Base-by-base conservation (phyloP, 2,329 filamentous ascomycete species). In the Ceratocystis harringtonii region DNA sequence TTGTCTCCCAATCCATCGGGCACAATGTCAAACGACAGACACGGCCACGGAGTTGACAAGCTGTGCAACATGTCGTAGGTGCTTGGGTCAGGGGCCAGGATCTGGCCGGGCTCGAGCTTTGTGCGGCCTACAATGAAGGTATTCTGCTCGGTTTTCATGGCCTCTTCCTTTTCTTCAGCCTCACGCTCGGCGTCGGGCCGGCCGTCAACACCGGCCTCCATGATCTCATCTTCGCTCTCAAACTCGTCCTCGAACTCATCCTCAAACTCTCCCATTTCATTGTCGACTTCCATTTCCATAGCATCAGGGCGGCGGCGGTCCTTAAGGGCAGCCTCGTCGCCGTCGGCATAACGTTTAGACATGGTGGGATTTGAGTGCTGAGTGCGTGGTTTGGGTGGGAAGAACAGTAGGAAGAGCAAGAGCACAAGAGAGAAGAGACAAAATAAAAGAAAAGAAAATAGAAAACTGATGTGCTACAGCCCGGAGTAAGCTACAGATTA, bases 41-140 rank as follows among this genome's bases (percentile, higher is more conserved):
- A 99, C 2, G 94, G 94, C 94, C 94, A 99, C 0, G 91, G 91
- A 6, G 92, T 92, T 75, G 88, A 94, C 69, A 99, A 83, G 68
- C 85, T 90, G 79, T 99, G 94, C 67, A 99, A 84, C 91, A 99
- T 95, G 74, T 96, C 88, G 78, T 99, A 99, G 5, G 92, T 92
- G n/a, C 89, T 90, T 67, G 89, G 81, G 76, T 99, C 94, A 15
- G 94, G 92, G 2, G 91, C 85, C 66, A 99, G 82, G 4, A 90
- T 92, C 79, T 97, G 91, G 71, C 91, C 92, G 12, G 90, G 86
- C 69, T 90, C 90, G 69, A 97, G 83, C 78, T 94, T 92, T 75
- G 91, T 90, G 72, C 94, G 85, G 69, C 94, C 94, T 70, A 95
- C 91, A 71, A 99, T 96, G 76, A 97, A 99, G 50, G 91, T 95